A percentile compares a stretch with the other conserved stretches of the same genome.
phyloP scores from a whole-genome alignment of 2,329 filamentous ascomycete genomes.

The Thermomyces lanuginosus region DNA sequence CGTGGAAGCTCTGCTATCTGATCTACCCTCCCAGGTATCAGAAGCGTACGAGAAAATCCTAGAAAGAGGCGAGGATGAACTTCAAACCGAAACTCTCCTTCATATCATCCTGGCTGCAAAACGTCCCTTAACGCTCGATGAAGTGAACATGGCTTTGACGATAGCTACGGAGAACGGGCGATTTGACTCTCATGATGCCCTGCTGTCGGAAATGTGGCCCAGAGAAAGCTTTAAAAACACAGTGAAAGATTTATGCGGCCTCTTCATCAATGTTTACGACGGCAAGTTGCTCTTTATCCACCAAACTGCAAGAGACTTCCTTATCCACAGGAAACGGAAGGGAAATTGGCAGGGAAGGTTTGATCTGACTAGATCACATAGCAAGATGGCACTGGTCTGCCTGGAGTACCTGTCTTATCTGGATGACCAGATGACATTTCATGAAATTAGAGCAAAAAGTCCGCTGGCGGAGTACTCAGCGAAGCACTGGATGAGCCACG shows the following conservation, averaged over 20 bases:
- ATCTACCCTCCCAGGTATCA: slow-evolving; percentile 1
- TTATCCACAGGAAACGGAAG: no score
- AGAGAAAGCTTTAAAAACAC: slow-evolving; percentile 1
- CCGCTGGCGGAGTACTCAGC: no score
- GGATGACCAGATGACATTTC: no score
- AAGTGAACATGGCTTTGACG: slow-evolving; percentile 8
- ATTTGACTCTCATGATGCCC: slow-evolving; percentile 2
- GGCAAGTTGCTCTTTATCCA: slow-evolving; percentile 3
- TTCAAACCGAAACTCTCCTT: slow-evolving; percentile 5
- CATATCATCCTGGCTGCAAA: slow-evolving; percentile 10
- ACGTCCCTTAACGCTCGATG: slow-evolving; percentile 7
- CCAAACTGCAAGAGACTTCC: slow-evolving; percentile 3
- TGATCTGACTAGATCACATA: no score
- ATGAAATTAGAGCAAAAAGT: no score
- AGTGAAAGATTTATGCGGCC: slow-evolving; percentile 2
- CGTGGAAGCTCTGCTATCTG: slow-evolving; percentile 2
- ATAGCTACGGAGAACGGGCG: slow-evolving; percentile 6
- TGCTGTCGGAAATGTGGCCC: neutral
- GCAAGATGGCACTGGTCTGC: no score
- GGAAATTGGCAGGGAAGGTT: no score
- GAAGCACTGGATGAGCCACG: no score
- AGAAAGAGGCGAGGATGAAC: slow-evolving; percentile 4
- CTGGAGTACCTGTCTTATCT: no score
- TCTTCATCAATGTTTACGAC: slow-evolving; percentile 2
- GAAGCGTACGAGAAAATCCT: slow-evolving; percentile 4